Evolutionary conservation across 2,329 filamentous ascomycete species (phyloP), one percentile per base, ranked within the genome.

Genomic region (Ascochyta lentis): DNA sequence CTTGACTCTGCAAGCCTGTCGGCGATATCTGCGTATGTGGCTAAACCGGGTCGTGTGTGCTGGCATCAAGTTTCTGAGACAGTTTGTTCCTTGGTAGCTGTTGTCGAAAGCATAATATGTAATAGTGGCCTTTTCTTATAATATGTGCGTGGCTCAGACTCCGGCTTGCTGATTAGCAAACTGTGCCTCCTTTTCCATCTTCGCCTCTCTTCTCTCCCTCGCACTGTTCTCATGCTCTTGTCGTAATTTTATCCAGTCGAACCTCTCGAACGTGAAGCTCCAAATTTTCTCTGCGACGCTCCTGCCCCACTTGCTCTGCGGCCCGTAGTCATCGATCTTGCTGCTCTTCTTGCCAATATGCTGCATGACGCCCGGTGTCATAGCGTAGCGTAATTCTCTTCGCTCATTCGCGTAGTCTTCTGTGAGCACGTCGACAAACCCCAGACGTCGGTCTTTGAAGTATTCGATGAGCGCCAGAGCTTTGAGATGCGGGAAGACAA

Each of bases 361-460:
- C 63, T 81, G 79, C 26, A 81, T 58, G 3, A 81, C 62, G 41
- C 71, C 76, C 1, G 79, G 79, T 6, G 72, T 76, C 19, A 80
- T 45, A 2, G 77, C 78, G 67, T 74, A 81, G 16, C 79, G 69
- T 35, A 75, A 56, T 54, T 77, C 68, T 2, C 65, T 61, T n/a
- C 72, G 59, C 34, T 73, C 59, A 47, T 79, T 70, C 1, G 78
- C 79, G 50, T 73, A 78, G 29, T 77, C 70, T 52, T 81, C 78
- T 0, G 72, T 76, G 24, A 79, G 54, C 39, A 73, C 71, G 43
- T 80, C 78, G 3, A 77, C 68, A 37, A 76, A 73, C 5, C 76
- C 77, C 1, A 74, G 54, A 5, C 63, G 64, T 44, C 66, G 67
- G 37, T 70, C 64, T 47, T 70, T 69, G 54, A 72, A 74, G 48